A percentile compares a stretch with the other conserved stretches of the same genome.
Conservation (phyloP, 2,329 filamentous ascomycete species). For the Proliferodiscus dingleyae region DNA sequence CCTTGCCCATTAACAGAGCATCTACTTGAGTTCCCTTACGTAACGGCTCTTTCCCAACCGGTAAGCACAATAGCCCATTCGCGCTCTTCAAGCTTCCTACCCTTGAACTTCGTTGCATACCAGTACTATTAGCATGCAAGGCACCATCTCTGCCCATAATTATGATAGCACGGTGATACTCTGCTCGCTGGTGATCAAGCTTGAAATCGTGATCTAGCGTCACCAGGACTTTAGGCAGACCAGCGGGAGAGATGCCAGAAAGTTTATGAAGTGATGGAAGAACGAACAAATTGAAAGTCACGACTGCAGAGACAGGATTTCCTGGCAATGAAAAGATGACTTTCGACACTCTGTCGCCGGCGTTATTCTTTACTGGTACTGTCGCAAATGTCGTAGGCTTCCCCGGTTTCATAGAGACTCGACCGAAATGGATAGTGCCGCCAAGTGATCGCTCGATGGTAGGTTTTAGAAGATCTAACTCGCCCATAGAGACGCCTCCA, state of each 20-base stretch:
- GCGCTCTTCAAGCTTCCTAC: constrained; percentile 86
- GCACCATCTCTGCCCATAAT: constrained; percentile 59
- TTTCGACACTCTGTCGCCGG: constrained; percentile 55
- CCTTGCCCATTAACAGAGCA: constrained; percentile 69
- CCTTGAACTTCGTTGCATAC: constrained; percentile 81
- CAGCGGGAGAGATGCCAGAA: constrained; percentile 61
- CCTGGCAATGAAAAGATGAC: constrained; percentile 87
- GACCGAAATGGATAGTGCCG: constrained; percentile 92
- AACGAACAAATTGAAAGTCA: constrained; percentile 92
- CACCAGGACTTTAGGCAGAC: constrained; percentile 69
- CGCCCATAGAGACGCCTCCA: constrained; percentile 95
- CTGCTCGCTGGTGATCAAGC: constrained; percentile 70
- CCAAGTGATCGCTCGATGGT: constrained; percentile 87
- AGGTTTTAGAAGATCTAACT: constrained; percentile 92
- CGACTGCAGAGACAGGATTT: constrained; percentile 88
- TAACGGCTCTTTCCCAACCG: constrained; percentile 57
- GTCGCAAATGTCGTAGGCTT: constrained; percentile 98
- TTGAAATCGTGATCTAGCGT: constrained; percentile 66
- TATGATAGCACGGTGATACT: constrained; percentile 86
- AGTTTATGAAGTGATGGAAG: constrained; percentile 78
- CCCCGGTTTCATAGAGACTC: constrained; percentile 95
- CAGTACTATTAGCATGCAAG: constrained; percentile 75
- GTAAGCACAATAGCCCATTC: constrained; percentile 79
- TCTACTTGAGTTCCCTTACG: constrained; percentile 67
- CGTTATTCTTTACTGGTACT: constrained; percentile 60